Evolutionary conservation across 768 basidiomycete genomes (phyloP).

Genomic region (Tricholoma matsutake): DNA sequence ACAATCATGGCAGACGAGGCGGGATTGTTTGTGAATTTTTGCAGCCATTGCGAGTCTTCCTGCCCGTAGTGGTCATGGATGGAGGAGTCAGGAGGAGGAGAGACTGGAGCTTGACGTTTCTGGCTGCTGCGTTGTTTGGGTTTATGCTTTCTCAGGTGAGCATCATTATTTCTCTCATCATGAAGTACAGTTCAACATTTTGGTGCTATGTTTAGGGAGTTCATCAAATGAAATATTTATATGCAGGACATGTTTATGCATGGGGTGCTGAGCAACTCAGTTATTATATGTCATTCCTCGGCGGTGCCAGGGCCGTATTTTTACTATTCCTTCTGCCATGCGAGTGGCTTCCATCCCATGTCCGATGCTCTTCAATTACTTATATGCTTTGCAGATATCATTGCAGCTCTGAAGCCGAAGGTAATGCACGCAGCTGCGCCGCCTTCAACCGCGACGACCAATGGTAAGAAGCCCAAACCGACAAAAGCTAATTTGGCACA

Average conservation of each 20-base stretch:
- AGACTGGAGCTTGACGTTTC: constrained; percentile 81
- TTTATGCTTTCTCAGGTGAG: constrained; percentile 67
- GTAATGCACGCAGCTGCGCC: constrained; percentile 8
- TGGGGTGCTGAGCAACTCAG: constrained; percentile 74
- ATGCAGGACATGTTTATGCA: constrained; percentile 66
- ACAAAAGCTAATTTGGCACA: constrained; percentile 52
- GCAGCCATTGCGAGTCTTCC: constrained; percentile 68
- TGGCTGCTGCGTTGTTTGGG: constrained; percentile 60
- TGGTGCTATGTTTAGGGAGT: constrained; percentile 46
- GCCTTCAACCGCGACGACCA: constrained; percentile 3
- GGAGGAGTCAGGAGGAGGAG: constrained; percentile 40
- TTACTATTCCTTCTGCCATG: constrained; percentile 48
- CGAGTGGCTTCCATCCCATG: constrained; percentile 21
- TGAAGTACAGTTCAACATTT: not conserved
- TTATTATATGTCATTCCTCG: constrained; percentile 73
- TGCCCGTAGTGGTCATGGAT: constrained; percentile 52
- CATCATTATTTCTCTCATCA: constrained; percentile 4
- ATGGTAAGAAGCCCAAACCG: constrained; percentile 39
- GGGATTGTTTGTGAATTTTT: constrained; percentile 38
- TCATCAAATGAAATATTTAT: constrained; percentile 79
- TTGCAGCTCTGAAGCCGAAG: constrained; percentile 56
- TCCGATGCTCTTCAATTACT: not conserved
- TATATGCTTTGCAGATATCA: constrained; percentile 43
- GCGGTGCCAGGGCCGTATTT: constrained; percentile 55
- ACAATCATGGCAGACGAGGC: constrained; percentile 6